Evolutionary conservation across 768 basidiomycete species (phyloP).

Genomic region (Galerina sulciceps): DNA sequence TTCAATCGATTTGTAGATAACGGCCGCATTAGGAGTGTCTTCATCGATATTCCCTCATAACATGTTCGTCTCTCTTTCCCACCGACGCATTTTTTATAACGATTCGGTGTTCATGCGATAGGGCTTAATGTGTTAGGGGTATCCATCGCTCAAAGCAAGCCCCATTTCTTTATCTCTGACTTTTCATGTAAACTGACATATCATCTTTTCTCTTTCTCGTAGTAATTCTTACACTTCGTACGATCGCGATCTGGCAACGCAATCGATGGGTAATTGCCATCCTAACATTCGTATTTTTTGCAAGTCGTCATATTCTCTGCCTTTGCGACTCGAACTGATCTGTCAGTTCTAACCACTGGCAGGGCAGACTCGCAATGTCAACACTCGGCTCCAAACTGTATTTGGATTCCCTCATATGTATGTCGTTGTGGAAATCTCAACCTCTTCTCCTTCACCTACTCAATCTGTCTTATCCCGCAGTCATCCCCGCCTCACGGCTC

Average conservation of each 20-base stretch:
- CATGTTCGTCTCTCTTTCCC: slow-evolving; percentile 1
- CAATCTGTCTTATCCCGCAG: neutral
- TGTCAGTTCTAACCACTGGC: too few relatives aligned
- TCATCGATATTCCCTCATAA: slow-evolving; percentile 2
- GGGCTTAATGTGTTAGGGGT: slow-evolving; percentile 4
- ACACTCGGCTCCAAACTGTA: too few relatives aligned
- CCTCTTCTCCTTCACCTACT: neutral
- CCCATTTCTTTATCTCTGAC: neutral
- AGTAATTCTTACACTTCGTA: slow-evolving; percentile 19
- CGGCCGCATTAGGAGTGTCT: neutral
- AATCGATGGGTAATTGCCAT: neutral
- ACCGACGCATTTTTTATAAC: neutral
- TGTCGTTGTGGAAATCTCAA: too few relatives aligned
- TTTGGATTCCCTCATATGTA: too few relatives aligned
- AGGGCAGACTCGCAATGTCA: too few relatives aligned
- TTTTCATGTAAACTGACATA: too few relatives aligned
- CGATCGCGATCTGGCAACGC: slow-evolving; percentile 19
- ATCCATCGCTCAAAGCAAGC: neutral
- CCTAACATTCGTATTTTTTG: neutral
- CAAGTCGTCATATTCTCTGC: too few relatives aligned
- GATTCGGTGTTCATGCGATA: neutral
- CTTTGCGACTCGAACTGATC: too few relatives aligned
- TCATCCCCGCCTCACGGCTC: neutral
- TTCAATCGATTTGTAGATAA: too few relatives aligned
- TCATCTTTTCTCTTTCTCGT: neutral